Conservation (phyloP, 495 filamentous ascomycete species). For the Penicillium paxilli region DNA sequence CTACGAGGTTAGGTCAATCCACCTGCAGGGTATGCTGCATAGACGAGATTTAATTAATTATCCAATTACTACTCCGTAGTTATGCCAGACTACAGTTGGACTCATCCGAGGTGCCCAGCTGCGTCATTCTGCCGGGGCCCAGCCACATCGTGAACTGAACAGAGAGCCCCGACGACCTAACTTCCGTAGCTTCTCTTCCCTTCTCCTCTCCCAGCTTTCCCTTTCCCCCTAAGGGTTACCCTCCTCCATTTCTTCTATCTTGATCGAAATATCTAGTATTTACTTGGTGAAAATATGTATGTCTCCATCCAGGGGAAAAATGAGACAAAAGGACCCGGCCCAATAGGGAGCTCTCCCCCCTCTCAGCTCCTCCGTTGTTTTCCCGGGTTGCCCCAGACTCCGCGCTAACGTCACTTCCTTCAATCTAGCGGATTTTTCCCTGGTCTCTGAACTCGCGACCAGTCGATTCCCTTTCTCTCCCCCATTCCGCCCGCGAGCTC, state of each 20-base stretch:
- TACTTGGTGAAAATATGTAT: neutral
- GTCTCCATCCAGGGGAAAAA: neutral
- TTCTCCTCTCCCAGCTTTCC: slow-evolving; percentile 9
- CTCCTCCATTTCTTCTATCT: slow-evolving; percentile 5
- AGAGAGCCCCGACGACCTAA: no score
- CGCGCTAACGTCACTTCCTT: slow-evolving; percentile 14
- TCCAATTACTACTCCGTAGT: no score
- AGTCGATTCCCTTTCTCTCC: neutral
- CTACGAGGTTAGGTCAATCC: no score
- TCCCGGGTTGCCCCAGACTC: neutral
- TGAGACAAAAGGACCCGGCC: no score
- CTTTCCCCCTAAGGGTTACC: neutral
- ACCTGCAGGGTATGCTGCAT: no score
- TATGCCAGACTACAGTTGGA: no score
- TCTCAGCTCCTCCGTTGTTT: neutral
- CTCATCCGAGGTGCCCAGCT: slow-evolving; percentile 13
- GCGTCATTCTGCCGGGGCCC: slow-evolving; percentile 19
- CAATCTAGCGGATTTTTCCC: slow-evolving; percentile 6
- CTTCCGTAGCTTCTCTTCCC: slow-evolving; percentile 8
- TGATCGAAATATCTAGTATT: neutral
- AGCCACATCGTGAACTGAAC: slow-evolving; percentile 13
- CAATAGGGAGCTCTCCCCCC: neutral
- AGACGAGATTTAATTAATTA: no score
- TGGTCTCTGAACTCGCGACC: neutral
- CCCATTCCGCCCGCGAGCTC: slow-evolving; percentile 10